phyloP scores from a whole-genome alignment of 2,329 filamentous ascomycete species.

The Aspergillus viridinutans region DNA sequence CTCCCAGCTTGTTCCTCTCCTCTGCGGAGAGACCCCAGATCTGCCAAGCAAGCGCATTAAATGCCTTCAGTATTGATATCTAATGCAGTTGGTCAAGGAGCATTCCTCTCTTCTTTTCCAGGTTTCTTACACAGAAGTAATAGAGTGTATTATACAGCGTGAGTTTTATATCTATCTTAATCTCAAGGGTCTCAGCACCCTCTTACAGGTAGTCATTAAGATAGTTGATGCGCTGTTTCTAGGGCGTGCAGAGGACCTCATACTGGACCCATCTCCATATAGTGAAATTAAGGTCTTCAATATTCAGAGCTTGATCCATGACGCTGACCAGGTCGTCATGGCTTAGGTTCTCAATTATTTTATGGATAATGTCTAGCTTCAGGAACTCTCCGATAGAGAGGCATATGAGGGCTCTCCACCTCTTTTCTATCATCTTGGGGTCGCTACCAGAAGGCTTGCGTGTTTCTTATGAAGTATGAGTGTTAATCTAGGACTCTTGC shows the following conservation, averaged over 20 bases:
- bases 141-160: not conserved
- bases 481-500: no score
- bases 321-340: not conserved
- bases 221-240: not conserved
- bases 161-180: not conserved
- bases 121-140: not conserved
- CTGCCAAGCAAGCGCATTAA: not conserved
- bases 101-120: not conserved
- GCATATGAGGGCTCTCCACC: not conserved
- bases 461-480: no score
- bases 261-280: not conserved
- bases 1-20: not conserved
- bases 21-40: not conserved
- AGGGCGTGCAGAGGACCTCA: not conserved
- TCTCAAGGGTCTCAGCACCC: not conserved
- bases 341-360: not conserved
- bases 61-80: not conserved
- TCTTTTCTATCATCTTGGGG: not conserved
- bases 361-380: not conserved
- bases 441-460: no score
- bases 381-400: not conserved
- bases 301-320: not conserved
- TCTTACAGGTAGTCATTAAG: not conserved
- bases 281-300: not conserved
- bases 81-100: not conserved